Evolutionary conservation across 257 asterid genomes (phyloP).

Genomic region (Solanum chaucha): DNA sequence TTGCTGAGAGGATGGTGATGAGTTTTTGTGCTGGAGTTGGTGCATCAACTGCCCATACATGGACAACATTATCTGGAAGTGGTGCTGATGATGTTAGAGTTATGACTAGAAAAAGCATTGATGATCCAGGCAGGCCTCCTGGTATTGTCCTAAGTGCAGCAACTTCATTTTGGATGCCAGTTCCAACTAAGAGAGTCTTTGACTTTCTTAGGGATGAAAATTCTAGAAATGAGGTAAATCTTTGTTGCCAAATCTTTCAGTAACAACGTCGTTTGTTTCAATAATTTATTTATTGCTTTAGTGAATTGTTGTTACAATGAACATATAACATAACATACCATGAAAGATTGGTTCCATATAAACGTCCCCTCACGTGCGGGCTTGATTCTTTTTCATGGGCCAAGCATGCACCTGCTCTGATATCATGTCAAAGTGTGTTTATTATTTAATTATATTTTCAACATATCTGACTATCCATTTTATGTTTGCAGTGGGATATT

Average conservation of each 20-base stretch:
- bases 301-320: not conserved
- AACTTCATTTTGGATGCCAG: conserved; percentile 54
- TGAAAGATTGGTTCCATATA: not conserved
- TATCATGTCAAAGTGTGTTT: too few relatives aligned
- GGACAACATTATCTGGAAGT: conserved; percentile 44
- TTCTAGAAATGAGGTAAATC: conserved; percentile 37
- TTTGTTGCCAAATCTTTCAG: not conserved
- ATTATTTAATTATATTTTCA: too few relatives aligned
- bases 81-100: conserved; percentile 48
- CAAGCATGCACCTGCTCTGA: too few relatives aligned
- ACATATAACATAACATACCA: too few relatives aligned
- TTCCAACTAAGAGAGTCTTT: conserved; percentile 34
- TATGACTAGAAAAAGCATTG: conserved; percentile 46
- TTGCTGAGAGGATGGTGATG: conserved; percentile 52
- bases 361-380: too few relatives aligned
- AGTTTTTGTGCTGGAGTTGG: conserved; percentile 52
- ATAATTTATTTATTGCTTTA: too few relatives aligned
- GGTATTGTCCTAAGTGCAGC: conserved; percentile 57
- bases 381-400: too few relatives aligned
- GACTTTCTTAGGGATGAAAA: conserved; percentile 48
- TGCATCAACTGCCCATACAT: conserved; percentile 49
- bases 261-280: not conserved
- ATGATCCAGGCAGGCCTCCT: conserved; percentile 55
- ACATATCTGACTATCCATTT: not conserved
- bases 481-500: conserved; percentile 38